Conservation (phyloP, 148 eudicot genomes). For the Cornus controversa region DNA sequence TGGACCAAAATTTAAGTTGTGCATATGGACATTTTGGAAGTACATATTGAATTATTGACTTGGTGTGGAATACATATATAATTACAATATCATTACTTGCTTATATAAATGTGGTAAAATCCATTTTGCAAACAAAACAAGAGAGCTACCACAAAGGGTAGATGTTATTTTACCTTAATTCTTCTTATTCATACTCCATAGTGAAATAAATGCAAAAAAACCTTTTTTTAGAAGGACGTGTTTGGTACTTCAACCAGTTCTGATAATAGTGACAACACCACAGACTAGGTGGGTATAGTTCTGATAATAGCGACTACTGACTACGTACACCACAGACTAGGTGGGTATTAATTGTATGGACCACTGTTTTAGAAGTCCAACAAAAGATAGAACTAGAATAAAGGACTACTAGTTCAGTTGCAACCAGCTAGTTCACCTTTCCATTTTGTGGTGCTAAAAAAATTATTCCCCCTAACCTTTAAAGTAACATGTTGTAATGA, state of each 20-base stretch:
- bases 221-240: not conserved
- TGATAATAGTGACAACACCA: not conserved
- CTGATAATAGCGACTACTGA: not conserved
- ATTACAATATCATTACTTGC: not conserved
- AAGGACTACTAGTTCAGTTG: not conserved
- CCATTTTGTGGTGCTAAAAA: not conserved
- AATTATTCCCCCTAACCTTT: too few relatives aligned
- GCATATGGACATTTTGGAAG: not conserved
- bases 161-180: not conserved
- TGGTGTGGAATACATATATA: not conserved
- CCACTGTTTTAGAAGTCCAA: not conserved
- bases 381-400: not conserved
- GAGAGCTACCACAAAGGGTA: not conserved
- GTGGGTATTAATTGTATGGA: not conserved
- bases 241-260: not conserved
- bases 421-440: not conserved
- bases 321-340: not conserved
- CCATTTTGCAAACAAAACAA: not conserved
- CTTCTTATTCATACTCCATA: too few relatives aligned
- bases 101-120: not conserved
- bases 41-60: not conserved
- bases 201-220: not conserved
- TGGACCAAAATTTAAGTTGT: not conserved
- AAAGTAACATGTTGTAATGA: too few relatives aligned
- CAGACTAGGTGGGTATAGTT: not conserved